Conservation (phyloP, 345 rosid genomes). For the Sonneratia alba region DNA sequence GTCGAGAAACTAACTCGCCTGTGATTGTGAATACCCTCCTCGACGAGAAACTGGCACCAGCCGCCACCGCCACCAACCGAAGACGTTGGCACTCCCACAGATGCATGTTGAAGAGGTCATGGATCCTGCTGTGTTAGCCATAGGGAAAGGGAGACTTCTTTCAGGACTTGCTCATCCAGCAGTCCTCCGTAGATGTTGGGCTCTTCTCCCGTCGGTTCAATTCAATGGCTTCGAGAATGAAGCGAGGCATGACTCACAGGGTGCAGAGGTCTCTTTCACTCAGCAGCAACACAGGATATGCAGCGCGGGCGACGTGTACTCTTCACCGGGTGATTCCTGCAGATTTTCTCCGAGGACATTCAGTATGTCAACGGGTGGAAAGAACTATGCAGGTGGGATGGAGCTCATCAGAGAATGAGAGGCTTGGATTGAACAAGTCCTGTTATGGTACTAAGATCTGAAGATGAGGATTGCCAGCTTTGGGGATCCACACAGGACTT, state of each 20-base stretch:
- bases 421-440: constrained; percentile 25
- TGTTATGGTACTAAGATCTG: no score
- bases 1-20: no score
- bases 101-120: constrained; percentile 23
- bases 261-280: constrained; percentile 27
- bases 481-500: no score
- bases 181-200: constrained; percentile 23
- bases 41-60: constrained; percentile 8
- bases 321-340: constrained; percentile 21
- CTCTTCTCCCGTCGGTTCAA: constrained; percentile 14
- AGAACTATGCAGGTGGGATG: constrained; percentile 10
- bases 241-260: no score
- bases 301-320: constrained; percentile 22
- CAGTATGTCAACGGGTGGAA: constrained; percentile 20
- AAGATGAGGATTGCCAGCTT: no score
- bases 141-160: constrained; percentile 23
- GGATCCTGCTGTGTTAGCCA: constrained; percentile 42
- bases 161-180: constrained; percentile 16
- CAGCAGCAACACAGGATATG: constrained; percentile 24
- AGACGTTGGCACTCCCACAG: constrained; percentile 15
- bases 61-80: constrained; percentile 10
- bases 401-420: constrained; percentile 24
- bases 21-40: constrained; percentile 10
- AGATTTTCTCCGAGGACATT: constrained; percentile 18
- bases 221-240: no score